Conservation (phyloP, 768 basidiomycete species). For the Baorangia bicolor region DNA sequence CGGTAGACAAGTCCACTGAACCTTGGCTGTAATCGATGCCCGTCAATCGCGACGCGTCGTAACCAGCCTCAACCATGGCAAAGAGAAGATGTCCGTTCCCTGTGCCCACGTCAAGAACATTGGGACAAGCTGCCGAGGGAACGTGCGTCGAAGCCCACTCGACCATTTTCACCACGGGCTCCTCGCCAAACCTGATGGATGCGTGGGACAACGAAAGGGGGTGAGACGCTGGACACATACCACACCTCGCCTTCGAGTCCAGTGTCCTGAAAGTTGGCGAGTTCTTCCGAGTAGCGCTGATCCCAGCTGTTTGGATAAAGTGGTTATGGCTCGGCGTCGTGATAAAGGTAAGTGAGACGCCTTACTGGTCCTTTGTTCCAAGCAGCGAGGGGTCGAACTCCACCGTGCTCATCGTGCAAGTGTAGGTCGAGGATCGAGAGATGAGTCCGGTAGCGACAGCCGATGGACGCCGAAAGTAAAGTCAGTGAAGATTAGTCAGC, state of each 20-base stretch:
- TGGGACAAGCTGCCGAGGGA: conserved; percentile 45
- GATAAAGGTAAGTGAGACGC: too few species aligned
- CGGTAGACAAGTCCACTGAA: conserved; percentile 60
- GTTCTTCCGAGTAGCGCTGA: too few species aligned
- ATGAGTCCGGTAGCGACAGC: background rate
- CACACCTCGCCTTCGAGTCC: conserved; percentile 86
- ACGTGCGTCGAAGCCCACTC: conserved; percentile 62
- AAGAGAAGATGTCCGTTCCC: too few species aligned
- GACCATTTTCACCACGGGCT: conserved; percentile 76
- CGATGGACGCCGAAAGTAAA: background rate
- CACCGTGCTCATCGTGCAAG: conserved; percentile 31
- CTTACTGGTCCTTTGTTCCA: conserved; percentile 78
- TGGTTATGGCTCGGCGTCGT: background rate
- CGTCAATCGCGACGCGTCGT: conserved; percentile 46
- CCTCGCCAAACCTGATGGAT: too few species aligned
- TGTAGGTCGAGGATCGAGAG: background rate
- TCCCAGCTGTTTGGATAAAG: conserved; percentile 60
- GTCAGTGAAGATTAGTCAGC: conserved; percentile 18
- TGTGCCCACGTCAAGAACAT: conserved; percentile 76
- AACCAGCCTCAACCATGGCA: conserved; percentile 66
- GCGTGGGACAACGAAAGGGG: background rate
- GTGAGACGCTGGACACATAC: conserved; percentile 37
- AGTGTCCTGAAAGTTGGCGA: conserved; percentile 70
- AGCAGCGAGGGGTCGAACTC: conserved; percentile 70
- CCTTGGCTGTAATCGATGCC: conserved; percentile 79